Evolutionary conservation across 2,329 filamentous ascomycete genomes (phyloP), one percentile per base, ranked within the genome.

Genomic region (Aspergillus pseudoglaucus): DNA sequence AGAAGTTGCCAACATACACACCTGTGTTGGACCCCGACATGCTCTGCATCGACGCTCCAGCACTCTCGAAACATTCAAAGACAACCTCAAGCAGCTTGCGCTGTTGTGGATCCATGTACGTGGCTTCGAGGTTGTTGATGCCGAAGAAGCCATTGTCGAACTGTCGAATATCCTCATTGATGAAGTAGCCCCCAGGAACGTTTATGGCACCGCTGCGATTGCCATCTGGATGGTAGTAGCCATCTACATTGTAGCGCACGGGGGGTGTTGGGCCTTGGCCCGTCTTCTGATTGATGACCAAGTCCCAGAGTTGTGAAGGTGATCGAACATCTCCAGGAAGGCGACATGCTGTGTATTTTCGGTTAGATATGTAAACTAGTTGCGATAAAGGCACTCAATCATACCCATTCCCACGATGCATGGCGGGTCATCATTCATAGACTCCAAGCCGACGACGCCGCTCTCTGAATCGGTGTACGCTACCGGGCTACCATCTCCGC

Each of bases 131-230:
- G 10, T 47, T 42, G 12, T 47, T 53, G 12, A 62, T 61, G 17
- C 46, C 47, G 33, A 65, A 65, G 33, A 62, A 58, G 1, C 22
- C 20, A 22, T 43, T 46, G 38, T 65, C 62, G n/a, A 64, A 61
- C 2, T 47, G 39, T 4, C 42, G 20, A 6, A 51, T 39, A 8
- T 50, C 47, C 2, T 51, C 43, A 12, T 56, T 25, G 6, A 53
- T 42, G 23, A 54, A 51, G 35, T 54, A 45, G 10, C 45, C 49
- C 15, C 48, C 47, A 12, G 10, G 32, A 15, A 44, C 39, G 8
- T 49, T 51, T 30, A 55, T 46, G 35, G 43, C 51, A 2, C 56
- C 54, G 30, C 54, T 53, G 2, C 52, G 40, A 2, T 53, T 42
- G n/a, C 25, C 27, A 32, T 53, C 48, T 7, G 48, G 30, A 20